Percentiles rank a stretch among this genome's conserved stretches.
Conservation (phyloP, 2,329 filamentous ascomycete species). For the Fusarium secorum region DNA sequence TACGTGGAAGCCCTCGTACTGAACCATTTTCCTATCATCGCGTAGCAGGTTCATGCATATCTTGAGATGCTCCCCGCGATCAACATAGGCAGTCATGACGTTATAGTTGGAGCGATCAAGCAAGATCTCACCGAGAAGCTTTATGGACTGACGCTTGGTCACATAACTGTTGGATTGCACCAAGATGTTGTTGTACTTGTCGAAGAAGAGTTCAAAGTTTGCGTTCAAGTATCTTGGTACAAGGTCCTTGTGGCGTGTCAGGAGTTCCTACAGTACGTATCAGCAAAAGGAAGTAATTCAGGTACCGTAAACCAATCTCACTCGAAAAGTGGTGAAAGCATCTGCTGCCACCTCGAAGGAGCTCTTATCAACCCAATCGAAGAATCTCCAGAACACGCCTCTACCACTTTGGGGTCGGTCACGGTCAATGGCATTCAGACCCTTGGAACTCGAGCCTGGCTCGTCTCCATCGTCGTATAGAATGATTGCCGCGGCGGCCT, state of each 20-base stretch:
- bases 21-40: conserved; percentile 98
- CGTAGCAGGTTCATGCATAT: conserved; percentile 97
- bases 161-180: conserved; percentile 96
- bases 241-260: conserved; percentile 92
- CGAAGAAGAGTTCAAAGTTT: conserved; percentile 94
- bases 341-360: conserved; percentile 97
- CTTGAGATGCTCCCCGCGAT: conserved; percentile 94
- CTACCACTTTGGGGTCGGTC: conserved; percentile 77
- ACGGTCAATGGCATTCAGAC: conserved; percentile 79
- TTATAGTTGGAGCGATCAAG: conserved; percentile 96
- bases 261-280: conserved; percentile 72
- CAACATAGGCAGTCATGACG: conserved; percentile 97
- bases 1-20: conserved; percentile 98
- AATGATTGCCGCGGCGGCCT: conserved; percentile 88
- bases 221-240: conserved; percentile 86
- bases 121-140: conserved; percentile 92
- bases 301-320: conserved; percentile 54
- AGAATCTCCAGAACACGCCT: conserved; percentile 96
- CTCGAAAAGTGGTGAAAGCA: conserved; percentile 95
- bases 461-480: conserved; percentile 87
- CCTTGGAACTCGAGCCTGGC: conserved; percentile 74
- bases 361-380: conserved; percentile 95
- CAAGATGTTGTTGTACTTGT: conserved; percentile 84
- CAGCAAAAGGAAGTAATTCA: neutral
- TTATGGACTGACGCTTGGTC: conserved; percentile 97